Base-by-base conservation (phyloP, 2,329 filamentous ascomycete species). In the Hymenoscyphus salicellus region DNA sequence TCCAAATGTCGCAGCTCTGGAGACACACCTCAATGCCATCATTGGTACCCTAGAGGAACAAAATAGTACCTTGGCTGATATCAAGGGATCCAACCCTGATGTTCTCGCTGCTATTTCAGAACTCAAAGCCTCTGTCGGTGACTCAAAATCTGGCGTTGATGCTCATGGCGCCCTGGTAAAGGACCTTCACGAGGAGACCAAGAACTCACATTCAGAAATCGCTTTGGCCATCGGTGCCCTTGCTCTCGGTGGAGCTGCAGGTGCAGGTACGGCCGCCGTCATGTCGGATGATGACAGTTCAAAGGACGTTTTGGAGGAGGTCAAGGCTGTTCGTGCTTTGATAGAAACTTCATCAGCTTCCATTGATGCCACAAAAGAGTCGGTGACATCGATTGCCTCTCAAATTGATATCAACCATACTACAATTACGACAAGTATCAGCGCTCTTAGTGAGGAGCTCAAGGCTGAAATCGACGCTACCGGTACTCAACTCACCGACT, bases 381-480 rank as follows among this genome's bases (percentile, higher is more conserved):
- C 60, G 4, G 41, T 71, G 1, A 61, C 58, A 2, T 64, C 63
- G 5, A 65, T 72, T 10, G 57, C 52, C 17, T 59, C 64, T 14
- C 71, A 73, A 57, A 65, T 73, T 5, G 72, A 72, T 7, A 70
- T 71, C 38, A 72, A 72, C 43, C 67, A 72, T 32, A 72, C 68
- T 2, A 72, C 71, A 1, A 60, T 69, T n/a, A 73, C 67, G 5
- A 71, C 69, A 3, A 69, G 63, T 28, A 65, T 73, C n/a, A 65
- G 62, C 3, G 67, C 69, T n/a, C 55, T 73, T 3, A 66, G 64
- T 26, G 70, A 71, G 43, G 69, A 71, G 33, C 33, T 73, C 10
- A 73, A 70, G 38, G 62, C 71, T 3, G 71, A 73, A 52, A 70
- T 73, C 14, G 71, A 71, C 63, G 67, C 71, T 26, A 69, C 63